Evolutionary conservation across 176 grass and related monocot genomes (phyloP), one percentile per base, ranked within the genome.

Genomic region (Thalia dealbata): DNA sequence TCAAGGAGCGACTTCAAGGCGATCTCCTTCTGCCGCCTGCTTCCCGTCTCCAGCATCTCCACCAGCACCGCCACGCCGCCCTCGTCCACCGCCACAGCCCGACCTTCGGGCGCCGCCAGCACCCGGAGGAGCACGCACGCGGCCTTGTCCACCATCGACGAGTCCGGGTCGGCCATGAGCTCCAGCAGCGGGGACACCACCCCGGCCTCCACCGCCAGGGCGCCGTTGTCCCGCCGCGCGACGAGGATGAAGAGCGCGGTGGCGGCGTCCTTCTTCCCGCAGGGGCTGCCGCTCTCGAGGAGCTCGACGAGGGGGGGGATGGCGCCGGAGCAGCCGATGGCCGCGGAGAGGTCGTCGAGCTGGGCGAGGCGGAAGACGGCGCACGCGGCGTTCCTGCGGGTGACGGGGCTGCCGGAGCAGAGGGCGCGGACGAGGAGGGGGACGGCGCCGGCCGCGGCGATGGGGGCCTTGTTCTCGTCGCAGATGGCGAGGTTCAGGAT

Each of bases 241-340:
- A 70, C 58, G 70, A 97, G 21, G 6, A 81, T 42, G 79, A 81
- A 97, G 18, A 97, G 83, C 12, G 95, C 87, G 11, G 90, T 88
- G 50, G 95, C 85, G 8, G 95, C 95, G 79, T 97, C 95, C 78
- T 97, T 93, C 83, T 97, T 92, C 48, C 87, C 95, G 18, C 95
- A 80, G 23, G 73, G 18, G 3, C 84, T 81, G 15, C 90, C 90
- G 76, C 78, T 79, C 86, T 97, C 90, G 44, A 97, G 87, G 2
- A 97, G 85, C 42, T 81, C 52, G 22, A 97, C 85, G 7, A 97
- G 80, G 8, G 88, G 85, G 3, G 95, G 85, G 41, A 97, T 35
- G 1, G 95, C 90, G 18, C 90, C 90, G 6, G 87, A 83, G 45
- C 83, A 79, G 58, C 90, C 95, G 72, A 97, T 46, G 43, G 42